Base-by-base conservation (phyloP, 116 monocot species). In the Zostera marina region DNA sequence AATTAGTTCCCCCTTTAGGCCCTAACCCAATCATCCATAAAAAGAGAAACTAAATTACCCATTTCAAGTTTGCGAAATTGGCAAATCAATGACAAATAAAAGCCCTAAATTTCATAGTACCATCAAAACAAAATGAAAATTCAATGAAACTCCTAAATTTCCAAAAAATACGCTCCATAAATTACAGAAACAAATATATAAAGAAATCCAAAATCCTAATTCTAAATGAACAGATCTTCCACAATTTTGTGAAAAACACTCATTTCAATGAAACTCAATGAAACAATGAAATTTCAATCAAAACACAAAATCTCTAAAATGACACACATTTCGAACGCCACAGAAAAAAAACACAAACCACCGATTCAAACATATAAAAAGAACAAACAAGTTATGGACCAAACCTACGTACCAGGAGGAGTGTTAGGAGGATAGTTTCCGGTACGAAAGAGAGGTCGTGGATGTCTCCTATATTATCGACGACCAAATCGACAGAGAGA, bases 401-500 rank as follows among this genome's bases (percentile, higher is more conserved):
- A 40, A 19, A 48, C 39, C 8, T 32, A 13, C 52, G 40, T 75
- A 88, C 89, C 71, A 39, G 25, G 71, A 84, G 84, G 70, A 89
- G 89, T 45, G 81, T 66, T 54, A 76, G 10, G 60, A 89, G 76
- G 69, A 89, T 68, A 66, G 53, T 76, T 43, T 89, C 89, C 59
- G 84, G 89, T 44, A 81, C 32, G 51, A 72, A 54, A 44, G 89
- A 77, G 71, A 89, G 84, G 58, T 89, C 84, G 58, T 73, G 38
- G 78, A 84, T 67, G 73, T 65, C 58, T 45, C 81, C 43, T 73
- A 89, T 75, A 72, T 81, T 61, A 54, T 48, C 73, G 66, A 81
- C 47, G 42, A 81, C 84, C 22, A 78, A 81, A 61, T 89, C 89
- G 61, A 84, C 65, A 47, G 89, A 58, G 59, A 89, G 81, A 48